Percentiles rank a stretch among this genome's conserved stretches.
phyloP scores from a whole-genome alignment of 1,284 basidiomycete genomes.

The Anthracocystis walkeri region DNA sequence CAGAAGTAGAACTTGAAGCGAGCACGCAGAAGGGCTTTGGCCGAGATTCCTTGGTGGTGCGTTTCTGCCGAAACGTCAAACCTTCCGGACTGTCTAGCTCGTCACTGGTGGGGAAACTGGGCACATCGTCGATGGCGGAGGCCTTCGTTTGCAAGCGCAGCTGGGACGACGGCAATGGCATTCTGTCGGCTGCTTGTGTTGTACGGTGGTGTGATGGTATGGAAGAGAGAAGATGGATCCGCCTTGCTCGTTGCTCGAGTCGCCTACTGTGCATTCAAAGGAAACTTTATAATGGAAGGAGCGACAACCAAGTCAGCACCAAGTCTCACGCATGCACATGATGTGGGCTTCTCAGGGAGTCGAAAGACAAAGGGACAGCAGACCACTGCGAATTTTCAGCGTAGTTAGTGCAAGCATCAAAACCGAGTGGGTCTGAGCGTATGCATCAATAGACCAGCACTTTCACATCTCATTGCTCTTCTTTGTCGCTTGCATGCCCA shows the following conservation, averaged over 20 bases:
- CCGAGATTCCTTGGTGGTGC: neutral
- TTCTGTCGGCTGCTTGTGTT: neutral
- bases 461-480: conserved; percentile 3
- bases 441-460: conserved; percentile 5
- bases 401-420: neutral
- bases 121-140: conserved; percentile 17
- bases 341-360: neutral
- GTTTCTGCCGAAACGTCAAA: conserved; percentile 10
- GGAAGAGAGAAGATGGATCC: neutral
- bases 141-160: conserved; percentile 15
- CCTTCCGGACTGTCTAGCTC: neutral
- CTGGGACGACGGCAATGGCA: neutral
- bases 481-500: neutral
- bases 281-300: neutral
- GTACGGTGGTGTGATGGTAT: neutral
- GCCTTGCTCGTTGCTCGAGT: neutral
- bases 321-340: neutral
- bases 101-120: neutral
- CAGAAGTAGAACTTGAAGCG: neutral
- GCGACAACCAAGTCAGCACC: neutral
- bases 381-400: neutral
- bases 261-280: neutral
- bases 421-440: conserved; percentile 12
- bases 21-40: conserved; percentile 16
- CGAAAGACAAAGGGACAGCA: neutral